Evolutionary conservation across 2,329 filamentous ascomycete species (phyloP).

Genomic region (Boeremia exigua): DNA sequence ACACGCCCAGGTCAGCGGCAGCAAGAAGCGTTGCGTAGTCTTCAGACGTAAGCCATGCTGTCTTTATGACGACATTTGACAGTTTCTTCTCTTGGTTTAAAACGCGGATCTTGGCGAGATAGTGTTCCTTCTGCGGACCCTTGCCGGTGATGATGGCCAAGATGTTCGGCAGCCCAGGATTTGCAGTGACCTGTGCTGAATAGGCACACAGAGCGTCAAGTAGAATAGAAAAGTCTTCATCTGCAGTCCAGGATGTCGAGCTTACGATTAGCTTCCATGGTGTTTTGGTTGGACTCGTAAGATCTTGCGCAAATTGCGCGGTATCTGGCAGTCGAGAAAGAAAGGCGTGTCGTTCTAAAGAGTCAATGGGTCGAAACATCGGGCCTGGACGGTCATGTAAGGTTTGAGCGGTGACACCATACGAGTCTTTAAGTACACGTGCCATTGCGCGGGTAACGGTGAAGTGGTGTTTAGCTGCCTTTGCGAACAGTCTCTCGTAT

Average conservation of each 20-base stretch:
- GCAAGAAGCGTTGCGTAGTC: slow-evolving; percentile 87
- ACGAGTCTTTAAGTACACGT: slow-evolving; percentile 70
- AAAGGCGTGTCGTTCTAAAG: slow-evolving; percentile 57
- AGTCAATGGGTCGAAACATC: slow-evolving; percentile 75
- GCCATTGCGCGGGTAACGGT: slow-evolving; percentile 92
- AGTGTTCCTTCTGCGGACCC: slow-evolving; percentile 81
- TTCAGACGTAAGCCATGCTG: slow-evolving; percentile 81
- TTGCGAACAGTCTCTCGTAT: slow-evolving; percentile 78
- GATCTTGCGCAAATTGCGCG: slow-evolving; percentile 62
- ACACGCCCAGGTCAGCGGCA: slow-evolving; percentile 87
- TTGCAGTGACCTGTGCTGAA: slow-evolving; percentile 59
- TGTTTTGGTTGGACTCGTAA: slow-evolving; percentile 57
- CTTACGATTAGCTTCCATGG: slow-evolving; percentile 78
- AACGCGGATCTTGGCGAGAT: slow-evolving; percentile 68
- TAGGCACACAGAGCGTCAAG: slow-evolving; percentile 82
- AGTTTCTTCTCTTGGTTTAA: slow-evolving; percentile 70
- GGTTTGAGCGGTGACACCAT: slow-evolving; percentile 68
- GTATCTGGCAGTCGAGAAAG: slow-evolving; percentile 72
- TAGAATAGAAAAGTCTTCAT: slow-evolving; percentile 91
- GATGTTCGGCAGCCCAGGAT: slow-evolving; percentile 66
- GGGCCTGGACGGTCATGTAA: slow-evolving; percentile 76
- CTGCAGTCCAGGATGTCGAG: slow-evolving; percentile 95
- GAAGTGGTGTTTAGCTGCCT: slow-evolving; percentile 74
- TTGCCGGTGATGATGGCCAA: slow-evolving; percentile 93
- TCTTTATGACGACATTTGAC: slow-evolving; percentile 72